phyloP scores from a whole-genome alignment of 2,329 filamentous ascomycete genomes.

The Beauveria varroae region DNA sequence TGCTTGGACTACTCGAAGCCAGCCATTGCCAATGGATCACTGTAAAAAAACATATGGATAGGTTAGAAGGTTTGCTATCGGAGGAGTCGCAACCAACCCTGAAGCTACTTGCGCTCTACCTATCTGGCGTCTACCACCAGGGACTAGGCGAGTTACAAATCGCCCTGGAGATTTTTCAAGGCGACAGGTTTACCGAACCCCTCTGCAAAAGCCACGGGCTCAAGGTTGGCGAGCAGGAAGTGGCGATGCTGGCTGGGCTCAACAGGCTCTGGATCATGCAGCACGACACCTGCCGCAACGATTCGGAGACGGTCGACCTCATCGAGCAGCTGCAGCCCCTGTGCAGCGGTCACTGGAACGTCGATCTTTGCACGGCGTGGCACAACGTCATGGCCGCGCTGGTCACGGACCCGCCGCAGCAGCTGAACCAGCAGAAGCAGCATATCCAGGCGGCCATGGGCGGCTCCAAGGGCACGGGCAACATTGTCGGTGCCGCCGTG shows the following conservation, averaged over 20 bases:
- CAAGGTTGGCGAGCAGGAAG: constrained; percentile 51
- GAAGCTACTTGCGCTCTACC: constrained; percentile 55
- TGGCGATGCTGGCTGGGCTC: constrained; percentile 58
- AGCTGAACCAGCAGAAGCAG: constrained; percentile 71
- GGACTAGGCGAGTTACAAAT: constrained; percentile 63
- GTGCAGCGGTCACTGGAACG: constrained; percentile 62
- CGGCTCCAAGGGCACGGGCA: constrained; percentile 60
- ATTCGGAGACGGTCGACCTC: constrained; percentile 50
- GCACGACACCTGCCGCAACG: constrained; percentile 48
- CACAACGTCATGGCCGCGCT: constrained; percentile 66
- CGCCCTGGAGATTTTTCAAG: constrained; percentile 61
- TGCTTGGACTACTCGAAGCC: constrained; percentile 62
- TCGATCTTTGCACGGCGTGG: constrained; percentile 70
- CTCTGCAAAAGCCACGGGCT: constrained; percentile 29
- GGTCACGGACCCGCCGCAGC: constrained; percentile 50
- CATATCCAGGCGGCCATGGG: constrained; percentile 67
- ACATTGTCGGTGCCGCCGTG: constrained; percentile 75
- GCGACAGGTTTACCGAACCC: constrained; percentile 45
- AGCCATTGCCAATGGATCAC: constrained; percentile 63
- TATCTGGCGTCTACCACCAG: constrained; percentile 69
- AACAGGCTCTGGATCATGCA: constrained; percentile 69
- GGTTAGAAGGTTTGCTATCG: constrained; percentile 39
- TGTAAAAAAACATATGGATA: constrained; percentile 50
- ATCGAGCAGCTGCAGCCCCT: constrained; percentile 60
- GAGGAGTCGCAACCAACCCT: constrained; percentile 34